These are phyloP conservation scores for Ustanciosporium gigantosporum DNA, from an alignment of 1,284 basidiomycete species.

Conservation along the genomic window DNA sequence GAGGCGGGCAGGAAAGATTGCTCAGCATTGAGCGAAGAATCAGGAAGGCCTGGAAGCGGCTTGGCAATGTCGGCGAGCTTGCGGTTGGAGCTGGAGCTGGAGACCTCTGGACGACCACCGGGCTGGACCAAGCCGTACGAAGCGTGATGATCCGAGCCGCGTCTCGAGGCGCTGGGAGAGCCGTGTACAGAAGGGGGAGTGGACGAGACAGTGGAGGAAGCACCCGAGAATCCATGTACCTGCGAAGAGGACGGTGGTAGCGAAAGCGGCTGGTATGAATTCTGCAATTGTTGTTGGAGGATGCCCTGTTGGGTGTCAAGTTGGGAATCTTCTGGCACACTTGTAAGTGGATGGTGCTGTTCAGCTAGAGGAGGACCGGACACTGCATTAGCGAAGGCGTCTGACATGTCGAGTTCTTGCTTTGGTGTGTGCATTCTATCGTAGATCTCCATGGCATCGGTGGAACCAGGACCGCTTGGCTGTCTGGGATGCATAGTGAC, in stretches of 20 bases:
- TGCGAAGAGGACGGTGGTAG: too few species aligned
- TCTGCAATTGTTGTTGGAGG: too few species aligned
- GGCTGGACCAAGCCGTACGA: conserved; percentile 35
- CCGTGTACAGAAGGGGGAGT: conserved; percentile 6
- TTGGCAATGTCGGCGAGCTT: conserved; percentile 21
- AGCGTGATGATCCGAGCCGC: not conserved
- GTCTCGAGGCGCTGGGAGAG: conserved; percentile 2
- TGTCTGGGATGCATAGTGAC: conserved; percentile 28
- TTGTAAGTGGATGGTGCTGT: conserved; percentile 23
- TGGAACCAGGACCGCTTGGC: conserved; percentile 41
- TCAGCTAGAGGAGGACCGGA: not conserved
- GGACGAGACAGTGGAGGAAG: conserved; percentile 3
- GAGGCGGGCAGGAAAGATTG: conserved; percentile 16
- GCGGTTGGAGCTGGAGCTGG: conserved; percentile 3
- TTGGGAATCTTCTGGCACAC: conserved; percentile 47
- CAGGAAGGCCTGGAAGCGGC: conserved; percentile 39
- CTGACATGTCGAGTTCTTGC: conserved; percentile 27
- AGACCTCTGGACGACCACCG: conserved; percentile 18
- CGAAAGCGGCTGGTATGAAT: too few species aligned
- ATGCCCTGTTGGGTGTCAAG: conserved; percentile 23
- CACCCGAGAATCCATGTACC: too few species aligned
- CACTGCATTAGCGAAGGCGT: conserved; percentile 7
- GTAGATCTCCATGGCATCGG: conserved; percentile 47
- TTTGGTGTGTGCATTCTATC: conserved; percentile 43
- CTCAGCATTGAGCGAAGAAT: conserved; percentile 12